Percentiles rank a stretch among this genome's conserved stretches.
Evolutionary conservation across 208 protist species (phyloP).

Genomic region (Porcisia deanei): DNA sequence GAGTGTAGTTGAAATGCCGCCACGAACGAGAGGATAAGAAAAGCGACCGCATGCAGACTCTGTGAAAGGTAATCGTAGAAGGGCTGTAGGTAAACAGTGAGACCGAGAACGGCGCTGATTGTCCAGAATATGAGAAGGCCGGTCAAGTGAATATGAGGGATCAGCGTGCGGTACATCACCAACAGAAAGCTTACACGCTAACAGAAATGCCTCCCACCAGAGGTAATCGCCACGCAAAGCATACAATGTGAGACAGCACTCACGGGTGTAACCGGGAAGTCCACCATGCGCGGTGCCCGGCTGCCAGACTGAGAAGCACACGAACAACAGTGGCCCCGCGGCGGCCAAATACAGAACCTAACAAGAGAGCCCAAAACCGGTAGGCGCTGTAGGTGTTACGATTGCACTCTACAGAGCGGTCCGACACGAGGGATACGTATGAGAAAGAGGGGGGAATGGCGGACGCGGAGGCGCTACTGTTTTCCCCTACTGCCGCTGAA

Average conservation of each 20-base stretch:
- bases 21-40: conserved; percentile 16
- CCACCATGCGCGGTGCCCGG: not conserved
- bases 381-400: conserved; percentile 12
- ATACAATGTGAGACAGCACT: conserved; percentile 13
- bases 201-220: conserved; percentile 28
- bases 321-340: conserved; percentile 20
- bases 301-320: conserved; percentile 14
- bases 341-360: conserved; percentile 27
- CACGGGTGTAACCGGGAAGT: conserved; percentile 4
- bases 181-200: conserved; percentile 20
- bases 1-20: conserved; percentile 31
- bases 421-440: conserved; percentile 6
- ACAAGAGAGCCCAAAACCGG: conserved; percentile 27
- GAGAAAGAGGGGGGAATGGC: not conserved
- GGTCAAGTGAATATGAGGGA: conserved; percentile 20
- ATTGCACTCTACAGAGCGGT: conserved; percentile 29
- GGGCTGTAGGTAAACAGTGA: conserved; percentile 22
- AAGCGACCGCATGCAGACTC: conserved; percentile 20
- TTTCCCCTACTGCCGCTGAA: not conserved
- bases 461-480: not conserved
- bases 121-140: conserved; percentile 25
- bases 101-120: conserved; percentile 1
- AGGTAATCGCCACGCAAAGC: conserved; percentile 17
- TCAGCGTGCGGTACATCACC: conserved; percentile 15
- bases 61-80: conserved; percentile 18